Evolutionary conservation across 306 rosid species (phyloP).

Genomic region (Fragaria ananassa): DNA sequence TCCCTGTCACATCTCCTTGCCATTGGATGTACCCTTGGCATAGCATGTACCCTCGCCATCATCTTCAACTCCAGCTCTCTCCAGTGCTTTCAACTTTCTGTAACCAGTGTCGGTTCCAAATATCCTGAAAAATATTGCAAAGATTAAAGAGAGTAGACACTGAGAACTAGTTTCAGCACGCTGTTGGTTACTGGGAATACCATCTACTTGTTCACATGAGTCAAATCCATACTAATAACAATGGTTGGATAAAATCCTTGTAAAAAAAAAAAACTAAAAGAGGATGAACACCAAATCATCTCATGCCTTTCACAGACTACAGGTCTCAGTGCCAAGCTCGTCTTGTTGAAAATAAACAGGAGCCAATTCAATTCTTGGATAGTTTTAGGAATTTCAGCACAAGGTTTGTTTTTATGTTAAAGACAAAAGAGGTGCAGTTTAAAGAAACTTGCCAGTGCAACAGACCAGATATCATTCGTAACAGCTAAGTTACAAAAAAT

Average conservation of each 20-base stretch:
- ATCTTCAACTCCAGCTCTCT: slow-evolving; percentile 45
- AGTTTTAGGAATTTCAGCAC: not conserved
- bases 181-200: not conserved
- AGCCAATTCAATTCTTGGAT: not conserved
- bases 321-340: not conserved
- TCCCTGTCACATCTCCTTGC: slow-evolving; percentile 38
- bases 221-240: not conserved
- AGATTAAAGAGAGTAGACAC: not conserved
- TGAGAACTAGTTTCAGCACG: not conserved
- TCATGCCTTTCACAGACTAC: not conserved
- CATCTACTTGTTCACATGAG: not conserved
- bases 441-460: too few relatives aligned
- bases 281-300: not conserved
- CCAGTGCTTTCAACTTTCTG: slow-evolving; percentile 75
- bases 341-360: not conserved
- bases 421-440: not conserved
- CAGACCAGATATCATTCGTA: not conserved
- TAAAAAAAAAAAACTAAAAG: not conserved
- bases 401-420: not conserved
- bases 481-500: not conserved
- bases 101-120: slow-evolving; percentile 85
- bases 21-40: slow-evolving; percentile 26
- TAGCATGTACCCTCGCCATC: slow-evolving; percentile 33
- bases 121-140: slow-evolving; percentile 42
- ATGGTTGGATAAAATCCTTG: not conserved